Conservation (phyloP, 23 red algal genomes). For the Gracilaria caudata region DNA sequence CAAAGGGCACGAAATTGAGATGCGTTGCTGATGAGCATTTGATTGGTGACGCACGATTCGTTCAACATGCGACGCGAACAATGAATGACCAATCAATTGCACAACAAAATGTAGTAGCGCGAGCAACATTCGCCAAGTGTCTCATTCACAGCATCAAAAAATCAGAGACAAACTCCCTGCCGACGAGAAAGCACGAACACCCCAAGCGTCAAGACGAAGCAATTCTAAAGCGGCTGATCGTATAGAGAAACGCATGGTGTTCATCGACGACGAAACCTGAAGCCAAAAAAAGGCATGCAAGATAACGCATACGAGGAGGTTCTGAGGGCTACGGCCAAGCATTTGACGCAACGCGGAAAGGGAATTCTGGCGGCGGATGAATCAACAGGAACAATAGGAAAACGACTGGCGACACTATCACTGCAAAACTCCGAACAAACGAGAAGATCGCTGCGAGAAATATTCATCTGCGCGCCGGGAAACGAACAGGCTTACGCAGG, state of each 20-base stretch:
- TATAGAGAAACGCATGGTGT: too few relatives aligned
- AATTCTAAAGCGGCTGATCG: background rate
- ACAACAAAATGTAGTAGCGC: background rate
- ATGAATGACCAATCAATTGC: background rate
- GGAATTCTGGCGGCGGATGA: slow-evolving; percentile 97
- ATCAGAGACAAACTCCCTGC: background rate
- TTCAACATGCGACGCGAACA: background rate
- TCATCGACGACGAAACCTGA: background rate
- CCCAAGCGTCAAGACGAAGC: too few relatives aligned
- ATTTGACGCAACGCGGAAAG: slow-evolving; percentile 75
- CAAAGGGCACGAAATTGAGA: too few relatives aligned
- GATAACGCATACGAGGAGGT: background rate
- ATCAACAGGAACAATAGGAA: slow-evolving; percentile 90
- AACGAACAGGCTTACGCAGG: slow-evolving; percentile 79
- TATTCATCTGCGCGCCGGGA: slow-evolving; percentile 74
- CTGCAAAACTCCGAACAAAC: slow-evolving; percentile 85
- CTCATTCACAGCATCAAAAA: background rate
- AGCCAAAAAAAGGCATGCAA: background rate
- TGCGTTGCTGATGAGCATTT: too few relatives aligned
- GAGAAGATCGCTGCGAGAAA: slow-evolving; percentile 74
- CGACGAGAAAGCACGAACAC: background rate
- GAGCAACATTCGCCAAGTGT: background rate
- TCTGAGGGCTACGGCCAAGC: slow-evolving; percentile 57
- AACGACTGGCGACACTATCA: slow-evolving; percentile 74
- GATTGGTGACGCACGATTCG: background rate